phyloP scores from a whole-genome alignment of 2,329 filamentous ascomycete species.

The Exophiala aquamarina region DNA sequence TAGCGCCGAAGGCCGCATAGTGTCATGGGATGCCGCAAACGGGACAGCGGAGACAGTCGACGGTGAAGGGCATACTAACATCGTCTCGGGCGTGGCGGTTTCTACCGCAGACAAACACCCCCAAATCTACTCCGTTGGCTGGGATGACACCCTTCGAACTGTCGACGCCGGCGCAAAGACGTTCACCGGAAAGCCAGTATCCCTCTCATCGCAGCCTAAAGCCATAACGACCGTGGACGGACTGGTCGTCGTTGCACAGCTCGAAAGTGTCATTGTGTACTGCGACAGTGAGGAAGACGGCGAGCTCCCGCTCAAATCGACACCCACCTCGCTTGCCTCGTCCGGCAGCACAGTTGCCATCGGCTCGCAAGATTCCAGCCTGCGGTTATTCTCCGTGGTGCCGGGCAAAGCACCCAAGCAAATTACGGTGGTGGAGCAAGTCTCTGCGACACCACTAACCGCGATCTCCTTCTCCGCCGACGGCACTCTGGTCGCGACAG shows the following conservation, averaged over 20 bases:
- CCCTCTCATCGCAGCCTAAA: conserved; percentile 78
- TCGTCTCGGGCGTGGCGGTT: conserved; percentile 73
- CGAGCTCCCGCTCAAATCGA: conserved; percentile 60
- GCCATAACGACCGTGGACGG: conserved; percentile 60
- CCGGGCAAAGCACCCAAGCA: conserved; percentile 58
- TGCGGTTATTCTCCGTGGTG: conserved; percentile 69
- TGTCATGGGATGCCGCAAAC: conserved; percentile 74
- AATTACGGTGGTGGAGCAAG: conserved; percentile 55
- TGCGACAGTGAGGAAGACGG: conserved; percentile 58
- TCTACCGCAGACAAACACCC: conserved; percentile 41
- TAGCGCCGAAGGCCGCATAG: conserved; percentile 86
- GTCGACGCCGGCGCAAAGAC: conserved; percentile 73
- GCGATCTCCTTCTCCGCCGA: conserved; percentile 78
- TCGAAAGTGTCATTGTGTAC: conserved; percentile 59
- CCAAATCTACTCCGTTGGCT: conserved; percentile 80
- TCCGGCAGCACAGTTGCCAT: conserved; percentile 69
- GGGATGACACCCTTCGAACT: conserved; percentile 87
- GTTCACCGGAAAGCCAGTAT: conserved; percentile 68
- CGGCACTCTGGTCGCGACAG: conserved; percentile 76
- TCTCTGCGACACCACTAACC: conserved; percentile 71
- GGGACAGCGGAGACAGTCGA: conserved; percentile 72
- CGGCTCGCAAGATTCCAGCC: conserved; percentile 70
- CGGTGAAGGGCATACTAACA: conserved; percentile 80
- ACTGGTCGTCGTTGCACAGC: conserved; percentile 59
- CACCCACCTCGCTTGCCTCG: conserved; percentile 71